Base-by-base conservation (phyloP, 768 basidiomycete genomes). In the Suillus bovinus region DNA sequence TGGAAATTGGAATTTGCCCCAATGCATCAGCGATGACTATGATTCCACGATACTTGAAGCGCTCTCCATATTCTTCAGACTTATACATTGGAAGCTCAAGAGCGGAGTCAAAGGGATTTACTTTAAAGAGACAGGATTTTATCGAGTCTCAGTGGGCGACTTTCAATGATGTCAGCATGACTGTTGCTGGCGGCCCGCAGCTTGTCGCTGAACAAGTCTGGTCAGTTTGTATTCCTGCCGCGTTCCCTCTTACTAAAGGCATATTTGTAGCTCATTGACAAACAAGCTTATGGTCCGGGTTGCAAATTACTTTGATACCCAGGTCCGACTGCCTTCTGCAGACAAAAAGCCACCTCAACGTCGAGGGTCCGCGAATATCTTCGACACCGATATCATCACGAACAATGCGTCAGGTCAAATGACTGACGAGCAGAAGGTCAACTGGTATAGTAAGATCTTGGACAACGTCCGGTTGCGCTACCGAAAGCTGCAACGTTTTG, bases 71-170 rank as follows among this genome's bases (percentile, higher is more conserved):
- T 96, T 99, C 77, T 99, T 99, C 82, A 90, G 85, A 70, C 81
- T 99, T 39, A 88, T 99, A 24, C 94, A 96, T 67, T 94, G 91
- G 92, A 96, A 98, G 74, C 82, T 99, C 58, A 96, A 96, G 80
- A 91, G 92, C 66, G 93, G 91, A 22, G 84, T 88, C 63, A 94
- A 93, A 73, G 91, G 90, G 22, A 93, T 96, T 54, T 92, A 96
- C 75, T 96, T 99, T 81, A 94, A 96, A 71, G 97, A 99, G 79
- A 97, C 96, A n/a, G 0, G 96, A 99, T 72, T 87, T 99, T n/a
- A 82, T 99, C 41, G 96, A 99, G 72, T 88, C 90, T 7, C 95
- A 99, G 69, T 96, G 95, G 92, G 89, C 91, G 22, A 96, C 96
- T 24, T 88, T 99, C 76, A 92, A 91, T 66, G 92, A 93, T 72